Evolutionary conservation across 2,329 filamentous ascomycete species (phyloP).

Genomic region (Bipolaris zeicola): DNA sequence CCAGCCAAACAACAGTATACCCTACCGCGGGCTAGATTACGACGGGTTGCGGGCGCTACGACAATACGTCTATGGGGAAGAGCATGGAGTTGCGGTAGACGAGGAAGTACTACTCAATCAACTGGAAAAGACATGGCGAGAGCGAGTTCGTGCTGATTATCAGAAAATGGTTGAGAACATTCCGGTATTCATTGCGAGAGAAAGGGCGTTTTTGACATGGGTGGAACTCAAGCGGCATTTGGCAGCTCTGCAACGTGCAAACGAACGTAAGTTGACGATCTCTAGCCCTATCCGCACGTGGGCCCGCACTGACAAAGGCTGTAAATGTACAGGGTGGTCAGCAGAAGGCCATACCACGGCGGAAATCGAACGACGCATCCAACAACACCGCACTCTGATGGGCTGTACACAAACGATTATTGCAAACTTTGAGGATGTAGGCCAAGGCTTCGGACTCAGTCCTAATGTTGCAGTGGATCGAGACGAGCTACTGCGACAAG

Average conservation of each 20-base stretch:
- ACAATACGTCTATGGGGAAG: slow-evolving; percentile 39
- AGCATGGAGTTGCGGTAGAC: slow-evolving; percentile 28
- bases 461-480: slow-evolving; percentile 26
- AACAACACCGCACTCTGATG: slow-evolving; percentile 44
- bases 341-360: slow-evolving; percentile 34
- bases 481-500: slow-evolving; percentile 43
- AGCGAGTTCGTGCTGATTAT: slow-evolving; percentile 35
- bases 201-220: slow-evolving; percentile 44
- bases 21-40: slow-evolving; percentile 38
- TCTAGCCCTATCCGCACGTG: not conserved
- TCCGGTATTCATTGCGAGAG: slow-evolving; percentile 38
- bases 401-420: slow-evolving; percentile 40
- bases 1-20: slow-evolving; percentile 25
- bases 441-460: slow-evolving; percentile 29
- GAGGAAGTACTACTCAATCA: slow-evolving; percentile 39
- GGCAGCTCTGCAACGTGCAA: slow-evolving; percentile 42
- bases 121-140: slow-evolving; percentile 41
- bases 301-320: slow-evolving; percentile 10
- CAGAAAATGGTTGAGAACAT: slow-evolving; percentile 36
- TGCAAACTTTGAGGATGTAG: slow-evolving; percentile 39
- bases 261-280: slow-evolving; percentile 32
- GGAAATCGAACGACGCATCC: slow-evolving; percentile 41
- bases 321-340: slow-evolving; percentile 35
- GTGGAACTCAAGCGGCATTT: slow-evolving; percentile 43
- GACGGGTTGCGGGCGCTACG: slow-evolving; percentile 40